phyloP scores from a whole-genome alignment of 2,329 filamentous ascomycete genomes.

The Colletotrichum magnum region DNA sequence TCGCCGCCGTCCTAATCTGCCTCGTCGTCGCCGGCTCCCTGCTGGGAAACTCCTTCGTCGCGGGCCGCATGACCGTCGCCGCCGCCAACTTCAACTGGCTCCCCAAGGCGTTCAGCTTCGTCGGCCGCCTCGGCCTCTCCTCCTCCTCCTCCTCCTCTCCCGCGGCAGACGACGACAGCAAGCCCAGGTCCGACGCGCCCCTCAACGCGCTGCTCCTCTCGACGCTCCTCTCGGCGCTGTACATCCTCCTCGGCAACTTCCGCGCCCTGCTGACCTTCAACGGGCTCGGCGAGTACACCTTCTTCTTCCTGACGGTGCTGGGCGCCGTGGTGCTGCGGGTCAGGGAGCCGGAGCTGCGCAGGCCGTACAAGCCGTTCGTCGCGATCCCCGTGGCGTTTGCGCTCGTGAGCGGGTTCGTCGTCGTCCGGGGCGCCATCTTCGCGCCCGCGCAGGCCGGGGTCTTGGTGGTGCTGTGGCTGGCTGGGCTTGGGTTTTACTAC shows the following conservation, averaged over 20 bases:
- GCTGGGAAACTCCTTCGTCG: constrained; percentile 74
- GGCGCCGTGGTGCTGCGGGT: constrained; percentile 70
- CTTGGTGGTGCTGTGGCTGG: constrained; percentile 64
- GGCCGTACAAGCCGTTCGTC: constrained; percentile 70
- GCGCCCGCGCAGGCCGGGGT: constrained; percentile 68
- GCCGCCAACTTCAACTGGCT: constrained; percentile 69
- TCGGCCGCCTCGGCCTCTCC: constrained; percentile 57
- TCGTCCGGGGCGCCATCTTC: constrained; percentile 71
- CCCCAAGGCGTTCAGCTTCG: constrained; percentile 58
- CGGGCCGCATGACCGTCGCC: constrained; percentile 72
- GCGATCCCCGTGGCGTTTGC: constrained; percentile 67
- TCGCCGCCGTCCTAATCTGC: constrained; percentile 70
- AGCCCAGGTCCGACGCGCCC: constrained; percentile 61
- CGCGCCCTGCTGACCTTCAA: constrained; percentile 73
- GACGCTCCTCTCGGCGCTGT: constrained; percentile 64
- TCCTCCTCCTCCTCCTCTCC: constrained; percentile 24
- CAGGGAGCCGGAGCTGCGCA: constrained; percentile 66
- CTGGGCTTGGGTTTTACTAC: constrained; percentile 62
- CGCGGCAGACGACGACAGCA: constrained; percentile 1
- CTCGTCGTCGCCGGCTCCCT: constrained; percentile 74
- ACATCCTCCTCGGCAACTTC: constrained; percentile 74
- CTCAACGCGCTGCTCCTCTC: constrained; percentile 68
- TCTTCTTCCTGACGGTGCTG: constrained; percentile 74
- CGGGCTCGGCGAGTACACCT: constrained; percentile 72
- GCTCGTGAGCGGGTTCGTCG: constrained; percentile 72